These are phyloP conservation scores for Musa troglodytarum DNA, from an alignment of 176 grass and related monocot species.

Conservation along the genomic window DNA sequence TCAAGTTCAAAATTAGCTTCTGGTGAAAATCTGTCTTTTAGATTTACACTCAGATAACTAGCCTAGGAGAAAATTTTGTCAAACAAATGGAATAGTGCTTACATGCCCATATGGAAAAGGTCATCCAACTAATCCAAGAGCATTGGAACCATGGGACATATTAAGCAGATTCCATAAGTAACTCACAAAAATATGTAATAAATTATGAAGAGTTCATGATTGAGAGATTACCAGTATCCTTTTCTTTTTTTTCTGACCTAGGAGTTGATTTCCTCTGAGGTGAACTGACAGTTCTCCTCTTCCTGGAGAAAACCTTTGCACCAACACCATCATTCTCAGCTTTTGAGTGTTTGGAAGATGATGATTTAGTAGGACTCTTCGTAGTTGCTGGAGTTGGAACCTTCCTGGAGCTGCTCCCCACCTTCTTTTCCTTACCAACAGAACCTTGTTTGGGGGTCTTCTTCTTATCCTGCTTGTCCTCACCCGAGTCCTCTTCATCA, in stretches of 20 bases:
- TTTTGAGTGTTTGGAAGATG: conserved; percentile 39
- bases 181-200: neutral
- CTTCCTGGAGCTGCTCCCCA: conserved; percentile 25
- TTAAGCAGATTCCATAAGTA: conserved; percentile 1
- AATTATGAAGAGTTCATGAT: neutral
- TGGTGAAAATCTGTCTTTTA: too few species aligned
- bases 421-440: conserved; percentile 33
- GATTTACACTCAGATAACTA: too few species aligned
- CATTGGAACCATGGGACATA: too few species aligned
- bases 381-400: conserved; percentile 25
- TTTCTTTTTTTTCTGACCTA: conserved; percentile 50
- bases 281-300: conserved; percentile 37
- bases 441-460: conserved; percentile 43
- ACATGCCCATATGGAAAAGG: conserved; percentile 3
- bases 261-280: conserved; percentile 26
- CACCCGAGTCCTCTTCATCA: conserved; percentile 40
- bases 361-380: conserved; percentile 33
- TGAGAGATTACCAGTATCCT: conserved; percentile 53
- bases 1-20: too few species aligned
- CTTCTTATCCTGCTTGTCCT: conserved; percentile 32
- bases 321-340: conserved; percentile 35
- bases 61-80: too few species aligned
- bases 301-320: conserved; percentile 88
- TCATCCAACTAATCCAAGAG: neutral
- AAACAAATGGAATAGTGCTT: too few species aligned